Conservation (phyloP, 2,329 filamentous ascomycete genomes). For the Mycosphaerella sp. region DNA sequence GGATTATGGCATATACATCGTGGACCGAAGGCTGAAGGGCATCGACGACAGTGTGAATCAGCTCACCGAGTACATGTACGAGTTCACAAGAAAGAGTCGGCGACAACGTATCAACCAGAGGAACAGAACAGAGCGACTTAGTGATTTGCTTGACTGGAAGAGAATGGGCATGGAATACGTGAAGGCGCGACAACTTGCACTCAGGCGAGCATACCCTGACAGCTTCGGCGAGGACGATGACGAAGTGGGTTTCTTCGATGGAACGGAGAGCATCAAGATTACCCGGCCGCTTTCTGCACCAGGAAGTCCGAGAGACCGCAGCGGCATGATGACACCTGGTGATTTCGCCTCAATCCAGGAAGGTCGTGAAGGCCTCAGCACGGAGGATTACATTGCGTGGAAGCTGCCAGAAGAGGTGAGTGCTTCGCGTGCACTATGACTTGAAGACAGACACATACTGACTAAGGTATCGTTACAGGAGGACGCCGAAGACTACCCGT, state of each 20-base stretch:
- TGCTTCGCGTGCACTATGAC: conserved; percentile 33
- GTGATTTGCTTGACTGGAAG: conserved; percentile 97
- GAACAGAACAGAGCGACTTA: conserved; percentile 90
- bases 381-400: conserved; percentile 98
- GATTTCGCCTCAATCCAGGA: conserved; percentile 97
- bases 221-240: conserved; percentile 68
- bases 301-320: conserved; percentile 81
- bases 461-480: conserved; percentile 44
- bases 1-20: conserved; percentile 98
- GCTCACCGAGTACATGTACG: conserved; percentile 84
- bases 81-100: conserved; percentile 87
- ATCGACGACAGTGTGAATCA: conserved; percentile 98
- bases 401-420: conserved; percentile 75
- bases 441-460: not conserved
- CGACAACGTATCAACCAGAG: conserved; percentile 98
- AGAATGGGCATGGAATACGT: conserved; percentile 99
- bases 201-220: conserved; percentile 82
- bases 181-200: conserved; percentile 87
- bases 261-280: conserved; percentile 82
- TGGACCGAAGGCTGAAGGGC: conserved; percentile 89
- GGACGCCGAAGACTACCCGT: conserved; percentile 72
- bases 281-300: conserved; percentile 89
- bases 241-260: conserved; percentile 84
- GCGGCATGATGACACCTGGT: conserved; percentile 98
- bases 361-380: conserved; percentile 83